Evolutionary conservation across 305 asterid genomes (phyloP).

Genomic region (Solanum hybrid): DNA sequence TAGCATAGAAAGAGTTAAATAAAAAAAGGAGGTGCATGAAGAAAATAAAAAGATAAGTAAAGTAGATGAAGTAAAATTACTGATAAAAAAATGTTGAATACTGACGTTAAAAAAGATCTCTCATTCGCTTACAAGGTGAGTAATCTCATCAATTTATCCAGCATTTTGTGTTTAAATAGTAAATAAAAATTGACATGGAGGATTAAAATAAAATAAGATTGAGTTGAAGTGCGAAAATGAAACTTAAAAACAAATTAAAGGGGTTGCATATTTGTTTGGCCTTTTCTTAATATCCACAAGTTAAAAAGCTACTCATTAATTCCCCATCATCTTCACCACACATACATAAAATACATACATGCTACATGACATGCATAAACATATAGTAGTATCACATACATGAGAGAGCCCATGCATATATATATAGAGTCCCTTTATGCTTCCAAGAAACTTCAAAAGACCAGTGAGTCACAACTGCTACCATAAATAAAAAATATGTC

Average conservation of each 20-base stretch:
- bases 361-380: background rate
- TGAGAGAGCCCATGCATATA: background rate
- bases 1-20: background rate
- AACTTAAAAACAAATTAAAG: background rate
- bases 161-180: background rate
- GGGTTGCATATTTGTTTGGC: background rate
- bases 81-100: background rate
- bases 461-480: constrained; percentile 31
- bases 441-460: constrained; percentile 8
- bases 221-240: rapidly evolving
- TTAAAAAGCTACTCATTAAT: background rate
- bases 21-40: background rate
- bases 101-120: background rate
- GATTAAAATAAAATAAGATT: background rate
- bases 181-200: background rate
- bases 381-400: background rate
- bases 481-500: constrained; percentile 9
- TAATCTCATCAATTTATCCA: background rate
- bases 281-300: background rate
- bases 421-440: background rate
- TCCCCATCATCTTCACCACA: background rate
- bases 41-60: background rate
- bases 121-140: background rate
- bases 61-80: background rate
- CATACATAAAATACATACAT: background rate